Conservation (phyloP, 257 asterid species). For the Solanum etuberosum region DNA sequence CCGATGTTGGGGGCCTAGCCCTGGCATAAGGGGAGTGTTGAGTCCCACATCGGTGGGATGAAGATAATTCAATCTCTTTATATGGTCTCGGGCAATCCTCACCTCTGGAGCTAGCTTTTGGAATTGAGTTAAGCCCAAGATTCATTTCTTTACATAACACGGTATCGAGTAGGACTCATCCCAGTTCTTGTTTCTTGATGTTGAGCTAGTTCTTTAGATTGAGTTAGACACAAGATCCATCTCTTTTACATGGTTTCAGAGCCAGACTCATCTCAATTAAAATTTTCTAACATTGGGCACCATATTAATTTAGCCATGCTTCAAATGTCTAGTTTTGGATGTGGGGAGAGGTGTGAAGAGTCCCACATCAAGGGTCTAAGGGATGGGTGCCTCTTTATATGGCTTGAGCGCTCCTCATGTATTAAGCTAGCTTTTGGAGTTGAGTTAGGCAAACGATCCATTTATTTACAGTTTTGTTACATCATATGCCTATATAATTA, state of each 20-base stretch:
- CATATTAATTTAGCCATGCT: neutral
- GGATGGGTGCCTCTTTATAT: neutral
- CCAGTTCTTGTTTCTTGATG: neutral
- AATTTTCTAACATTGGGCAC: neutral
- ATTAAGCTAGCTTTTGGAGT: neutral
- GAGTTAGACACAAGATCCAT: neutral
- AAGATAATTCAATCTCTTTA: neutral
- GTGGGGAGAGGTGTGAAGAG: neutral
- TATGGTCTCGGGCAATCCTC: neutral
- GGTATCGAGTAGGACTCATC: neutral
- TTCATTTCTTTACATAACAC: neutral
- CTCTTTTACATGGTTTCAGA: neutral
- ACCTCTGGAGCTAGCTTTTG: neutral
- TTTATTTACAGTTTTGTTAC: neutral
- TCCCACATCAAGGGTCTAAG: neutral
- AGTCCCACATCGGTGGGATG: neutral
- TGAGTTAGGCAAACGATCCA: neutral
- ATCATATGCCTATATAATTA: neutral
- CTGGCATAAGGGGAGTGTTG: neutral
- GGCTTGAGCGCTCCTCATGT: neutral
- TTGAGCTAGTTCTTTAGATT: neutral
- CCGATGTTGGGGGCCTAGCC: neutral
- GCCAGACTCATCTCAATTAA: neutral
- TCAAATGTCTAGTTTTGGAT: neutral
- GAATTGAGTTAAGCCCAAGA: neutral